Percentiles rank a stretch among this genome's conserved stretches.
These are phyloP conservation scores for Tulasnella sp. DNA, from an alignment of 768 basidiomycete species.

Conservation along the genomic window DNA sequence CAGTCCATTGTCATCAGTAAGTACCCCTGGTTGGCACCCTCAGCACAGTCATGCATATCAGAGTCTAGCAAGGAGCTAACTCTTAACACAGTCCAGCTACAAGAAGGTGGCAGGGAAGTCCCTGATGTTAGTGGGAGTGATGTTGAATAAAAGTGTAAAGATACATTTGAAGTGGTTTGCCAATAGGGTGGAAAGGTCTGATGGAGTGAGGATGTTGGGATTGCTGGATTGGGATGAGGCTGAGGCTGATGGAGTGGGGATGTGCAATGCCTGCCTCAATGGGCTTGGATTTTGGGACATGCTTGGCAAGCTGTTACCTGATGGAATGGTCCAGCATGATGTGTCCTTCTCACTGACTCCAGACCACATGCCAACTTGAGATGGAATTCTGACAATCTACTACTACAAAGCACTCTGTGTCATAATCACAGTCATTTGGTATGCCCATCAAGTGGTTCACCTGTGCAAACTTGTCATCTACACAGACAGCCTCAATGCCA, in stretches of 20 bases:
- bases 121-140: conserved; percentile 17
- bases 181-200: conserved; percentile 19
- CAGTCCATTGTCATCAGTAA: no score
- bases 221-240: conserved; percentile 18
- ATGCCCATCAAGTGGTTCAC: not conserved
- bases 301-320: no score
- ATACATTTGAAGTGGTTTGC: conserved; percentile 30
- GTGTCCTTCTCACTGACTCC: no score
- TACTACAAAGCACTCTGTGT: no score
- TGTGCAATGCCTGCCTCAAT: conserved; percentile 6
- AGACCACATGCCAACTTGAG: no score
- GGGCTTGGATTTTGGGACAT: conserved; percentile 15
- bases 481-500: conserved; percentile 29
- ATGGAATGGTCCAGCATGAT: no score
- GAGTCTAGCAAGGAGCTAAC: no score
- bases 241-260: conserved; percentile 5
- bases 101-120: conserved; percentile 28
- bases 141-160: conserved; percentile 25
- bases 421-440: no score
- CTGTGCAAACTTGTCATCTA: conserved; percentile 20
- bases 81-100: conserved; percentile 31
- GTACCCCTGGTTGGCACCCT: no score
- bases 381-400: no score
- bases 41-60: no score
- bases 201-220: conserved; percentile 23